phyloP scores from a whole-genome alignment of 768 basidiomycete genomes.

The Sutorius australiensis region DNA sequence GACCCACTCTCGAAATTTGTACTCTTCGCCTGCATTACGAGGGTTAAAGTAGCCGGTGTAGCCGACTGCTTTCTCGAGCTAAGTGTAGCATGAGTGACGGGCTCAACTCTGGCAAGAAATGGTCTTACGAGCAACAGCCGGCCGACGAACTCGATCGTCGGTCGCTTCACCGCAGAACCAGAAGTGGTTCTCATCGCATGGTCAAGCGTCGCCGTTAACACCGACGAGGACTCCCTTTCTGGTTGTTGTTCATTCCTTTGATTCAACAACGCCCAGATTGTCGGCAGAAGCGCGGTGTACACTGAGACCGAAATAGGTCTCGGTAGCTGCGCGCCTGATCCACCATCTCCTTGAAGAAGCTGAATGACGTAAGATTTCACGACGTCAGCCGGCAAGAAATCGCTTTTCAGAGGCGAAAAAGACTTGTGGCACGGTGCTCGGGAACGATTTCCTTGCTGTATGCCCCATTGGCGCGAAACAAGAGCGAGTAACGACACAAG shows the following conservation, averaged over 20 bases:
- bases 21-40: conserved; percentile 23
- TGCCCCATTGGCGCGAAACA: conserved; percentile 18
- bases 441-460: conserved; percentile 7
- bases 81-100: conserved; percentile 5
- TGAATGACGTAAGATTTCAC: conserved; percentile 60
- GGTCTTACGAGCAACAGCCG: conserved; percentile 61
- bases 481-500: conserved; percentile 62
- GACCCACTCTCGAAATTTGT: conserved; percentile 61
- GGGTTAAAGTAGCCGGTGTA: conserved; percentile 50
- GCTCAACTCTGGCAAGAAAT: neutral
- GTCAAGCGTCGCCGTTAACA: conserved; percentile 54
- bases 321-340: conserved; percentile 40
- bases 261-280: conserved; percentile 72
- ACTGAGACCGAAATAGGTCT: conserved; percentile 50
- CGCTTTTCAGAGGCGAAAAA: conserved; percentile 15
- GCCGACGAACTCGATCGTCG: conserved; percentile 73
- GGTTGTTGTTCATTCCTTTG: conserved; percentile 30
- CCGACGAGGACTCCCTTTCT: conserved; percentile 20
- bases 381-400: conserved; percentile 40
- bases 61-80: conserved; percentile 60
- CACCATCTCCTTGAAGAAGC: conserved; percentile 51
- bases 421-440: conserved; percentile 12
- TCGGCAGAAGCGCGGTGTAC: conserved; percentile 71
- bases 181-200: conserved; percentile 61
- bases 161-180: conserved; percentile 58